Evolutionary conservation across 352 stramenopile species (phyloP).

Genomic region (Pseudoperonospora humuli): DNA sequence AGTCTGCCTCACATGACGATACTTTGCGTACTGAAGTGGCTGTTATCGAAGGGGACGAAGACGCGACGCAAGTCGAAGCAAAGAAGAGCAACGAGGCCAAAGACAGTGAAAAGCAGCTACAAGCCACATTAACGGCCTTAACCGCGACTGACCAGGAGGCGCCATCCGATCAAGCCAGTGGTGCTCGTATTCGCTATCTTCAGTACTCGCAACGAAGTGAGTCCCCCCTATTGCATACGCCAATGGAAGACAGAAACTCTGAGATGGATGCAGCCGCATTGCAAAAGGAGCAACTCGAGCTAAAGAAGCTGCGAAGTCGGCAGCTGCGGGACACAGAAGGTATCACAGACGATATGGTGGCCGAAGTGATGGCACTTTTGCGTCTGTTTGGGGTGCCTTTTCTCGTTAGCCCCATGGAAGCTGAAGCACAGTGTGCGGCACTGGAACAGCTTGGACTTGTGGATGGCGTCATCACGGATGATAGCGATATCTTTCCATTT

Average conservation of each 20-base stretch:
- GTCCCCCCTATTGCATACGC: neutral
- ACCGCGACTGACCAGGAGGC: constrained; percentile 23
- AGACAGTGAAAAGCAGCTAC: constrained; percentile 23
- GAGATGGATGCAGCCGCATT: constrained; percentile 34
- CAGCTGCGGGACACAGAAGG: constrained; percentile 88
- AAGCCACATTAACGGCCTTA: constrained; percentile 27
- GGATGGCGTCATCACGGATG: constrained; percentile 97
- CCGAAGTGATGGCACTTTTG: constrained; percentile 95
- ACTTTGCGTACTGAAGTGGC: constrained; percentile 6
- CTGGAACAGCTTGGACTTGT: constrained; percentile 95
- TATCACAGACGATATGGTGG: constrained; percentile 96
- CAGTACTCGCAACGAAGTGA: constrained; percentile 26
- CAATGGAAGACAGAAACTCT: constrained; percentile 5
- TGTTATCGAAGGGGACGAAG: constrained; percentile 26
- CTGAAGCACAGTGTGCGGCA: constrained; percentile 96
- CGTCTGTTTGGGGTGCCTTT: constrained; percentile 97
- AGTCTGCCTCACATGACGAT: neutral
- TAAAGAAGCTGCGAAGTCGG: constrained; percentile 72
- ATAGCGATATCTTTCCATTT: constrained; percentile 94
- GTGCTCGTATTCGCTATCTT: constrained; percentile 31
- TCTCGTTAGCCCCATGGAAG: constrained; percentile 98
- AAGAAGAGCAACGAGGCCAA: neutral
- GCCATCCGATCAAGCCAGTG: constrained; percentile 5
- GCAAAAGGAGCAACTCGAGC: constrained; percentile 49
- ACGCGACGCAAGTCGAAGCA: neutral